Evolutionary conservation across 1,284 basidiomycete genomes (phyloP).

Genomic region (Fomitopsis betulina): DNA sequence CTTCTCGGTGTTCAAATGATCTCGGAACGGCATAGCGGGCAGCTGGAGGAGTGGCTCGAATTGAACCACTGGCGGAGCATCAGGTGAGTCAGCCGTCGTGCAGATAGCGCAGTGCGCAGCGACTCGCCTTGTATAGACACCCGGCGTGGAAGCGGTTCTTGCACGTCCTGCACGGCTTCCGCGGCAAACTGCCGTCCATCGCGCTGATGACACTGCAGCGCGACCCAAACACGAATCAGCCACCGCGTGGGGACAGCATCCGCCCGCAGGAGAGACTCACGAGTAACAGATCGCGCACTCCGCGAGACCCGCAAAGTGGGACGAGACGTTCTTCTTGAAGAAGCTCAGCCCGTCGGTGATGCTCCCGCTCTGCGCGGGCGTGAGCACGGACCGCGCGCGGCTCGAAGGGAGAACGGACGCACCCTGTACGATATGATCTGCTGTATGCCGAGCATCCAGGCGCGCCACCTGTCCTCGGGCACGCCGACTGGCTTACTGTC

Average conservation of each 20-base stretch:
- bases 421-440: conserved; percentile 89
- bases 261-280: conserved; percentile 38
- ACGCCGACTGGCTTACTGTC: conserved; percentile 87
- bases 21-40: conserved; percentile 86
- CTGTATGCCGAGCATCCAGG: conserved; percentile 92
- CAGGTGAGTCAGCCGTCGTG: conserved; percentile 8
- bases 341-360: conserved; percentile 89
- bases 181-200: conserved; percentile 85
- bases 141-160: conserved; percentile 94
- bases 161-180: conserved; percentile 92
- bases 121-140: conserved; percentile 81
- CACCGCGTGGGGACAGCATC: not conserved
- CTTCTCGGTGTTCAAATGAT: conserved; percentile 37
- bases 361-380: conserved; percentile 68
- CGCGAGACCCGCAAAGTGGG: conserved; percentile 91
- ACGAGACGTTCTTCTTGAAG: conserved; percentile 91
- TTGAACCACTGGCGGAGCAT: conserved; percentile 75
- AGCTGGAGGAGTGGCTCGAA: conserved; percentile 84
- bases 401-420: conserved; percentile 21
- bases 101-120: not conserved
- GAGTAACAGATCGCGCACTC: conserved; percentile 95
- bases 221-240: not conserved
- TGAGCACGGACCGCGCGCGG: not conserved
- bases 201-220: conserved; percentile 82
- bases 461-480: conserved; percentile 87